Conservation (phyloP, 345 rosid species). For the Moringa oleifera region DNA sequence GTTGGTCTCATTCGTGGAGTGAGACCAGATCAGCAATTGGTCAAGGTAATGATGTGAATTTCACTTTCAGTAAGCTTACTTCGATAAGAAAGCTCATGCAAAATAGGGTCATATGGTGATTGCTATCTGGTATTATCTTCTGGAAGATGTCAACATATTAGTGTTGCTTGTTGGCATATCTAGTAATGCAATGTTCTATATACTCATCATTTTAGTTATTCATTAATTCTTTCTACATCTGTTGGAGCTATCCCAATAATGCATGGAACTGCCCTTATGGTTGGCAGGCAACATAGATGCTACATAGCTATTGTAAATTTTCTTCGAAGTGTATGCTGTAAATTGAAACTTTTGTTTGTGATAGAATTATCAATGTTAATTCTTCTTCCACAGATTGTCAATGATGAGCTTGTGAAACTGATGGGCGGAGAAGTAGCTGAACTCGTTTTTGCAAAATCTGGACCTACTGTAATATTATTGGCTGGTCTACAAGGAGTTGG, state of each 20-base stretch:
- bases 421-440: slow-evolving; percentile 99
- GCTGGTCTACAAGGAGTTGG: slow-evolving; percentile 99
- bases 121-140: not conserved
- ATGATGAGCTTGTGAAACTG: slow-evolving; percentile 83
- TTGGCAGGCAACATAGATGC: not conserved
- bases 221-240: not conserved
- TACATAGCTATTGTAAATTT: not conserved
- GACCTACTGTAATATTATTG: slow-evolving; percentile 79
- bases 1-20: slow-evolving; percentile 81
- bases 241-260: not conserved
- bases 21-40: slow-evolving; percentile 93
- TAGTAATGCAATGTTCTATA: not conserved
- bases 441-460: slow-evolving; percentile 72
- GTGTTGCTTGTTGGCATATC: not conserved
- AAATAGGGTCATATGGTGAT: not conserved
- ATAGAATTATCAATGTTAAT: not conserved
- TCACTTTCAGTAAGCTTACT: slow-evolving; percentile 3
- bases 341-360: not conserved
- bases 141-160: too few relatives aligned
- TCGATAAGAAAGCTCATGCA: not conserved
- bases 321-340: not conserved
- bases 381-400: slow-evolving; percentile 55
- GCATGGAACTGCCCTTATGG: not conserved
- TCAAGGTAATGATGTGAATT: slow-evolving; percentile 49
- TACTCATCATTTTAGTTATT: not conserved